These are phyloP conservation scores for Jaapia argillacea DNA, from an alignment of 768 basidiomycete species.

Conservation along the genomic window DNA sequence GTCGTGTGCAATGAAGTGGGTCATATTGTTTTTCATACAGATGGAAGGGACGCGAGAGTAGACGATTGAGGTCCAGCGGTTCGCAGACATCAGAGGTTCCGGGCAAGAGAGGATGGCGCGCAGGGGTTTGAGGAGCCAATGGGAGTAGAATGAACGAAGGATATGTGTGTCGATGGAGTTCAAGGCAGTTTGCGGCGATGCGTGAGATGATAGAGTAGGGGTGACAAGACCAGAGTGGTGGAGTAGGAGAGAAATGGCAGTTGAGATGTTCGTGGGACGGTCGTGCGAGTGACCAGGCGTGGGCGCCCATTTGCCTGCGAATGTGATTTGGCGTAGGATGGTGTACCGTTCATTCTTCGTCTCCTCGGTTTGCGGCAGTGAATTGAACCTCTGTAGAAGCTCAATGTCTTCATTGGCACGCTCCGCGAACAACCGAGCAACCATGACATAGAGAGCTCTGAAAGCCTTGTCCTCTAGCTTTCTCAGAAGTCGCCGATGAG, in stretches of 20 bases:
- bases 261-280: constrained; percentile 50
- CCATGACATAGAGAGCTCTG: constrained; percentile 52
- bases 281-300: constrained; percentile 51
- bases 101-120: constrained; percentile 35
- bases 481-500: constrained; percentile 26
- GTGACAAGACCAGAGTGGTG: constrained; percentile 21
- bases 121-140: constrained; percentile 49
- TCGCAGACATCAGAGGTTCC: constrained; percentile 53
- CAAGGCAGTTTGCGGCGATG: constrained; percentile 13
- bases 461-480: constrained; percentile 40
- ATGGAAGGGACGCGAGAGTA: constrained; percentile 52
- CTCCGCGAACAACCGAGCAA: constrained; percentile 49
- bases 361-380: constrained; percentile 21
- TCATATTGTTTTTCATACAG: constrained; percentile 52
- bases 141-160: constrained; percentile 48
- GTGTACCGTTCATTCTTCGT: constrained; percentile 11
- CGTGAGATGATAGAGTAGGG: constrained; percentile 7
- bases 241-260: constrained; percentile 49
- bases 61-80: constrained; percentile 44
- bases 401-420: constrained; percentile 39
- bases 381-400: constrained; percentile 25
- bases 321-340: constrained; percentile 34
- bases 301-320: constrained; percentile 67
- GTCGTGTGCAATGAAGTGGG: constrained; percentile 48
- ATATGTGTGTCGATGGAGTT: constrained; percentile 26